Conservation (phyloP, 2,329 filamentous ascomycete genomes). For the Leptographium radiaticola region DNA sequence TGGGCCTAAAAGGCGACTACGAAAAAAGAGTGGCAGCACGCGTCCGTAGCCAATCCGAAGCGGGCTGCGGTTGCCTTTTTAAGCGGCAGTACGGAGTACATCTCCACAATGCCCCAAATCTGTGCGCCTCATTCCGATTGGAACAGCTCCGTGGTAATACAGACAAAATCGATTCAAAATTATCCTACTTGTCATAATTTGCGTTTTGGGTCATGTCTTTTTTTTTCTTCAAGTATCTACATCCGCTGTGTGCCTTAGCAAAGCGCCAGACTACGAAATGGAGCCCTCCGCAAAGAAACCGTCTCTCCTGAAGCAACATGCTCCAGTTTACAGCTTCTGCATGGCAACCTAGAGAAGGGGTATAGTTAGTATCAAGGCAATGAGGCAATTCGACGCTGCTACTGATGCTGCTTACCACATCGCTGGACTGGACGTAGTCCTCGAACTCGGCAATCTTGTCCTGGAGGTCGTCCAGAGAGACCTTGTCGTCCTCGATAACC, state of each 20-base stretch:
- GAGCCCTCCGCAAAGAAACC: not conserved
- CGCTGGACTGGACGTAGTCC: conserved; percentile 92
- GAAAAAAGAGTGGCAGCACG: not conserved
- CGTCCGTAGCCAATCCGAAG: not conserved
- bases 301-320: not conserved
- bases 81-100: not conserved
- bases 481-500: conserved; percentile 93
- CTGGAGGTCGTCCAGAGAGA: conserved; percentile 78
- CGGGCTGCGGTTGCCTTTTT: not conserved
- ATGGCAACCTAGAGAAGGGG: conserved; percentile 43
- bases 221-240: not conserved
- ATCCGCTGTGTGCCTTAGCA: not conserved
- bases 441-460: conserved; percentile 71
- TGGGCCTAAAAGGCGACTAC: not conserved
- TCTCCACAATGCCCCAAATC: no score
- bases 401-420: conserved; percentile 37
- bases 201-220: not conserved
- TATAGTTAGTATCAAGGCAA: conserved; percentile 14
- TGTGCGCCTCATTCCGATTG: no score
- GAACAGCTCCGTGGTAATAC: no score
- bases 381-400: conserved; percentile 4
- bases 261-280: not conserved
- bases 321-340: conserved; percentile 66
- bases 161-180: no score
- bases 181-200: not conserved